A percentile compares a stretch with the other conserved stretches of the same genome.
phyloP scores from a whole-genome alignment of 2,329 filamentous ascomycete species.

The Tolypocladium nubicola region DNA sequence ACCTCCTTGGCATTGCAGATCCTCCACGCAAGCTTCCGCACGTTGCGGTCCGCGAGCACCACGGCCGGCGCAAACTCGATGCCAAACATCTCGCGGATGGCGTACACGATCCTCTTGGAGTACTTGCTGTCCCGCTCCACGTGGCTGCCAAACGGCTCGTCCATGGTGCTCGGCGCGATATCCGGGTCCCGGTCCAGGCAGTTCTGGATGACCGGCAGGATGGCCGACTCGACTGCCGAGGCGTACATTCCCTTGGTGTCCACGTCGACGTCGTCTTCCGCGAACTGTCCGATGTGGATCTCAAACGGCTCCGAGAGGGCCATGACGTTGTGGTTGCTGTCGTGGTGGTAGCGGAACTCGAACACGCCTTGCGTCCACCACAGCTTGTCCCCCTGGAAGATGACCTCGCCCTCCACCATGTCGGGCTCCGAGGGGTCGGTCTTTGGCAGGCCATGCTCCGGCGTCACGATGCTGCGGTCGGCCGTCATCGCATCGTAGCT shows the following conservation, averaged over 20 bases:
- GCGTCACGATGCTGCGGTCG: conserved; percentile 65
- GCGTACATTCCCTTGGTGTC: conserved; percentile 52
- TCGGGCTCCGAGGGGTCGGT: conserved; percentile 43
- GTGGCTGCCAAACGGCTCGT: conserved; percentile 75
- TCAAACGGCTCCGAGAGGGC: conserved; percentile 89
- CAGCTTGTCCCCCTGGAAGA: conserved; percentile 85
- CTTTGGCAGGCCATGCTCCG: conserved; percentile 48
- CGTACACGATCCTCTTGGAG: conserved; percentile 82
- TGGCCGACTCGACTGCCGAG: conserved; percentile 59
- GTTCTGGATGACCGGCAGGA: conserved; percentile 78
- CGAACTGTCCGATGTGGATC: conserved; percentile 71
- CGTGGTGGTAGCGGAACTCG: conserved; percentile 94
- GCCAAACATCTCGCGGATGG: conserved; percentile 92
- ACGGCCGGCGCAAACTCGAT: conserved; percentile 92
- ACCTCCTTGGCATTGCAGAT: conserved; percentile 95
- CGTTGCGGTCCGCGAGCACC: conserved; percentile 82
- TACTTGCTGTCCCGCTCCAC: conserved; percentile 86
- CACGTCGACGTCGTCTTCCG: conserved; percentile 58
- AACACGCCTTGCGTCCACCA: conserved; percentile 97
- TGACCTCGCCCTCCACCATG: conserved; percentile 66
- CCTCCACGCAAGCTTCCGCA: conserved; percentile 84
- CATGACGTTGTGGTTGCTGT: conserved; percentile 87
- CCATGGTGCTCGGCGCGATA: conserved; percentile 69
- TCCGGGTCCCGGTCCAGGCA: conserved; percentile 89
- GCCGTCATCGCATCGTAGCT: conserved; percentile 66